Evolutionary conservation across 2,329 filamentous ascomycete genomes (phyloP), one percentile per base, ranked within the genome.

Genomic region (Lasiodiplodia sp.): DNA sequence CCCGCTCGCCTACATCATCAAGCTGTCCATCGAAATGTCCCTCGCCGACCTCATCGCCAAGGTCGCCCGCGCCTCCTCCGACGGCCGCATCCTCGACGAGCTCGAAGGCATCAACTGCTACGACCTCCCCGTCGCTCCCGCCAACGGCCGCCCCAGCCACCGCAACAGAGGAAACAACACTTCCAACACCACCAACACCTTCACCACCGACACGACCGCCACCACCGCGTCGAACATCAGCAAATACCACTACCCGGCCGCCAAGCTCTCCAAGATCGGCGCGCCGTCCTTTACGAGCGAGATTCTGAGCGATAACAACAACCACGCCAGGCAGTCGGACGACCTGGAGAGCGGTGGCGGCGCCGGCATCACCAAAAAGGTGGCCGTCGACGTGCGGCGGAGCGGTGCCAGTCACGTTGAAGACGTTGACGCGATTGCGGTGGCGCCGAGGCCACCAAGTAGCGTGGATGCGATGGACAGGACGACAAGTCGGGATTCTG

Each of bases 1-100:
- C 67, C 80, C 80, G 0, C 76, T 82, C 16, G 78, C 77, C 14
- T 82, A 82, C 72, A 79, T 81, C 63, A 10, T 51, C 40, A 51
- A 63, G 4, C 58, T 49, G 18, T 25, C 28, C 58, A 82, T 82
- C 68, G 81, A 83, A 72, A 80, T 83, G 79, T 76, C 76, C 68
- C 82, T 83, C 78, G 80, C 81, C 11, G 77, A 78, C 1, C 76
- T 83, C 6, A 80, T 83, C 67, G 77, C 78, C 10, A 77, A 76
- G 52, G 74, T 80, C 52, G 79, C 79, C 2, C 71, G 73, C 55
- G 75, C 60, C n/a, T 52, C 40, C 14, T 40, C 37, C 40, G 6
- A 4, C 21, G 11, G 14, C 57, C 21, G 25, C 58, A 12, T 23
- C 6, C 56, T 28, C 37, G 37, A 28, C 56, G 56, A n/a, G 16